Evolutionary conservation across 345 rosid genomes (phyloP), one percentile per base, ranked within the genome.

Genomic region (Laguncularia racemosa): DNA sequence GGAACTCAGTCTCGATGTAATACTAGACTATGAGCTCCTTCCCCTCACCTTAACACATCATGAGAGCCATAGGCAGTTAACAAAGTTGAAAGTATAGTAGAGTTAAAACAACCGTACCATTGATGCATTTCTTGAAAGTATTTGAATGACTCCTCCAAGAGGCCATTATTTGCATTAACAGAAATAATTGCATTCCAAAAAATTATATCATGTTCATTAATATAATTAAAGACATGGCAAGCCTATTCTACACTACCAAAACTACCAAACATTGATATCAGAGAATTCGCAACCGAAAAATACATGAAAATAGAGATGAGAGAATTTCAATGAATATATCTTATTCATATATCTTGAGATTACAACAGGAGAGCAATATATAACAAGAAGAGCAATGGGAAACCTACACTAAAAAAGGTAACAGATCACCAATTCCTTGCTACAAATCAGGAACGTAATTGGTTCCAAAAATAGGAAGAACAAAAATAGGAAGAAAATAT

Each of bases 181-280:
- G 85, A 71, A 55, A 77, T 73, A 50, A 86, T 76, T 2, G 96
- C 78, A 69, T 91, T 88, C 96, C 96, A 91, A 3, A 96, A 81
- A 54, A 91, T 88, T 1, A 78, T 79, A 64, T 91, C 96, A 60
- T 67, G 75, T 26, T 82, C 86, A 43, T 56, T 59, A 81, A 84
- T 82, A 55, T 82, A 55, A 50, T 63, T 59, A 66, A 88, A 91
- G 58, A 86, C 51, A 69, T 59, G 19, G 33, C 23, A 21, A 53
- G 90, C 95, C 65, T 78, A 75, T 62, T 73, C 52, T 20, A 76
- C 65, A 33, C 68, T 46, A 58, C 95, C 73, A 3, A 69, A 62
- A 69, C 71, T 70, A 61, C 84, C 90, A 75, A 91, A 84, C 92
- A 86, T 84, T 0, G 82, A 78, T 59, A 91, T 53, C 18, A 91